Conservation (phyloP, 306 rosid genomes). For the Prunus persica region DNA sequence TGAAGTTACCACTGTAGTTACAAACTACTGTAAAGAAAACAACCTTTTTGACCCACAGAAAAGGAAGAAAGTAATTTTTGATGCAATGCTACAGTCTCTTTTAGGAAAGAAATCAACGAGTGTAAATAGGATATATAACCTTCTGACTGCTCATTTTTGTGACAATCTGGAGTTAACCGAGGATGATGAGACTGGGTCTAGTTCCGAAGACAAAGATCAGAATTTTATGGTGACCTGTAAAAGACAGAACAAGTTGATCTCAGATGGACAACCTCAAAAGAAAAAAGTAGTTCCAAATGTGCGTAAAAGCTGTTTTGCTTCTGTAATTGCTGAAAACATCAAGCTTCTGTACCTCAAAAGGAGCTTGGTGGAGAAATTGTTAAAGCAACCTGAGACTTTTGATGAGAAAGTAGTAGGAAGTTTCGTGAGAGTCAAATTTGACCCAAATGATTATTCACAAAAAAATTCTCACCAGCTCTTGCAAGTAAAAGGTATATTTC, state of each 20-base stretch:
- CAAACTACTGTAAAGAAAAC: conserved; percentile 53
- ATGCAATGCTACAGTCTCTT: conserved; percentile 44
- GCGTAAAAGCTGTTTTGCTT: conserved; percentile 44
- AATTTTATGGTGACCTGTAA: conserved; percentile 18
- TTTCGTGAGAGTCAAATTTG: conserved; percentile 61
- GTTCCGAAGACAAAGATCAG: conserved; percentile 41
- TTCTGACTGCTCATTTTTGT: conserved; percentile 57
- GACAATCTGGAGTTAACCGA: conserved; percentile 48
- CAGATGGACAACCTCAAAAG: conserved; percentile 25
- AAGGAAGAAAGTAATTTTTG: conserved; percentile 57
- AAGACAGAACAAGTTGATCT: conserved; percentile 29
- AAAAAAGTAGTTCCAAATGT: conserved; percentile 24
- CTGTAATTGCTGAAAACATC: conserved; percentile 52
- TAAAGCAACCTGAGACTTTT: conserved; percentile 48
- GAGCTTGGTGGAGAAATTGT: conserved; percentile 62
- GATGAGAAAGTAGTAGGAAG: conserved; percentile 62
- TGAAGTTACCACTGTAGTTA: conserved; percentile 55
- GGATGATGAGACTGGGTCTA: conserved; percentile 30
- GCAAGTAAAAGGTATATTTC: conserved; percentile 64
- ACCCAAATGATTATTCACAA: conserved; percentile 65
- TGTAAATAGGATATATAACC: conserved; percentile 45
- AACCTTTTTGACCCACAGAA: conserved; percentile 56
- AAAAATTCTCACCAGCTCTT: conserved; percentile 56
- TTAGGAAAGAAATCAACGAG: conserved; percentile 51
- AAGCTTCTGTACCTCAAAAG: conserved; percentile 68